Evolutionary conservation across 768 basidiomycete genomes (phyloP), one percentile per base, ranked within the genome.

Genomic region (Phlebiopsis gigantea): DNA sequence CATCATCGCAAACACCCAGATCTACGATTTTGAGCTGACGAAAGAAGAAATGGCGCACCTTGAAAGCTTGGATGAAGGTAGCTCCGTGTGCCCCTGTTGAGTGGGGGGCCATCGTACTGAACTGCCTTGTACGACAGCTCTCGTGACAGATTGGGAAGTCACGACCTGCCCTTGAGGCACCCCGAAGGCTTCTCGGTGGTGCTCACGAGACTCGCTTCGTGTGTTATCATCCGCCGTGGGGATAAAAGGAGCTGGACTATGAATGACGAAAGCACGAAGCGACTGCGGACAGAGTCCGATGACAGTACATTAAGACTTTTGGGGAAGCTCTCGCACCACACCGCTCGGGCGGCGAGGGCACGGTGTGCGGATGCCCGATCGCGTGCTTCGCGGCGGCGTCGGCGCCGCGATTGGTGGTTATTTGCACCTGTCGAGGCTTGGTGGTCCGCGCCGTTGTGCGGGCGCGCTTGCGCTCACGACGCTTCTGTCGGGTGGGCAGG

Each of bases 1-100:
- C 22, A 85, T 90, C 61, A 62, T 72, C 26, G 71, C 77, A 1
- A 90, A 91, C 66, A 71, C 76, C 2, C 69, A 84, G 25, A 71
- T 90, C 3, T 91, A 79, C 61, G 80, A 85, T 63, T 89, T 88
- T 58, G 75, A 77, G 54, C 72, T 89, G 2, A 67, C 71, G 8
- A 61, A 70, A 15, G 72, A 75, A 5, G 85, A 85, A 47, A 73
- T 89, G 56, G 61, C 56, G 0, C 61, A 65, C 34, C 67, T 90
- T 28, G 82, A 85, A 64, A 69, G 61, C 2, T 71, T 82, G 4
- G 80, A 88, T 62, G 75, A 83, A 73, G 76, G 84, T 72, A 57
- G 61, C 75, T 62, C 14, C 28, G 12, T 22, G 5, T 48, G 34
- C 34, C 34, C 34, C 34, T 39, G 6, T 46, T 46, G 6, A 17